Base-by-base conservation (phyloP, 2,329 filamentous ascomycete species). In the Penicillium sclerotigenum region DNA sequence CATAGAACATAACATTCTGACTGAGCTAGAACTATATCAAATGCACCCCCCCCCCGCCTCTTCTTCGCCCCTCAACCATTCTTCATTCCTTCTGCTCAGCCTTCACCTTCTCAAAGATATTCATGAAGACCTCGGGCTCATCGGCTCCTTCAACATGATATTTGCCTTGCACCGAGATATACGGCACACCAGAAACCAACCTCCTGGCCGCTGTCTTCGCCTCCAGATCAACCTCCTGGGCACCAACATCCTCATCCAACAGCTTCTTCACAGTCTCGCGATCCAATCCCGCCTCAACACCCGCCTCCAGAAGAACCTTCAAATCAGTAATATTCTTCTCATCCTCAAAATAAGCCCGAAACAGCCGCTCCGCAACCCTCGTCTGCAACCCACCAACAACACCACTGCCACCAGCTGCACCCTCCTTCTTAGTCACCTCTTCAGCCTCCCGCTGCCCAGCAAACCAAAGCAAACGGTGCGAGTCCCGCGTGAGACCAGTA, bases 401-500 rank as follows among this genome's bases (percentile, higher is more conserved):
- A 51, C 52, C 10, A 13, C 43, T n/a, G n/a, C n/a, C 67, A 71
- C 51, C 75, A 74, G 50, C 2, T 7, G 18, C 20, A 31, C 8
- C 42, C 11, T 28, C 37, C 29, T 14, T 36, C 41, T 16, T 38
- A 37, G 11, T 18, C 4, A 13, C 16, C 24, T 64, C 53, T 40
- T 43, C 47, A 28, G 56, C 62, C 48, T 70, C 65, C 62, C 82
- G 85, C 68, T 69, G 77, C 67, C 79, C 85, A 74, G 73, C 90
- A 53, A 91, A 80, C 75, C 91, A 85, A 42, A 92, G 81, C 58
- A 93, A 69, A 4, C 91, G 83, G 73, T 96, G 91, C 54, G 87
- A 88, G 65, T 95, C 88, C 20, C 90, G 80, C 18, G 90, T 93
- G 66, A 87, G 89, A 46, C 91, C 91, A 6, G 85, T 85, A 61